Evolutionary conservation across 371 early-diverging fungal species (phyloP).

Genomic region (Actinomortierella wolfii): DNA sequence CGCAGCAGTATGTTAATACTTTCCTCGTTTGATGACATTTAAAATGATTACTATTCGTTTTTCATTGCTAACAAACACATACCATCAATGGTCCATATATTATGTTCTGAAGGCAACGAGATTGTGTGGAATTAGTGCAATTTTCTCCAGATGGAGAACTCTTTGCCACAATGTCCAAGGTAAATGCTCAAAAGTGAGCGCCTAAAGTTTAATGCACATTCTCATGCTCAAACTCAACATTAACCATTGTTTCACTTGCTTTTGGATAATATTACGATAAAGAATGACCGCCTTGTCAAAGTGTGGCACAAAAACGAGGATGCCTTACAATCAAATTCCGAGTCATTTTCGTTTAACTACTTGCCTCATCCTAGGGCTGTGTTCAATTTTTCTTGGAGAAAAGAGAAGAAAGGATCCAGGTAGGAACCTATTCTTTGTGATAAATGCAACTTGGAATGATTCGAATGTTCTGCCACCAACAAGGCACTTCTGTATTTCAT

Average conservation of each 20-base stretch:
- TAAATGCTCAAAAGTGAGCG: constrained; percentile 20
- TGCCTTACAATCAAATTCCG: background rate
- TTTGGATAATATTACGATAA: background rate
- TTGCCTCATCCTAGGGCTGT: constrained; percentile 74
- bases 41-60: no score
- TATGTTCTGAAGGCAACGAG: constrained; percentile 19
- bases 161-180: constrained; percentile 71
- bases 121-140: constrained; percentile 50
- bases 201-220: background rate
- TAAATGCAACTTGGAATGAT: no score
- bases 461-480: constrained; percentile 4
- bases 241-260: background rate
- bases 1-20: constrained; percentile 15
- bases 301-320: constrained; percentile 62
- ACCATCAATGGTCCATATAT: no score
- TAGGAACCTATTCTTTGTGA: constrained; percentile 23
- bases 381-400: constrained; percentile 72
- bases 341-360: constrained; percentile 62
- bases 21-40: background rate
- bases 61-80: no score
- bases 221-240: constrained; percentile 4
- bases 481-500: no score
- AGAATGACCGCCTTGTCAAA: constrained; percentile 74
- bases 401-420: constrained; percentile 41
- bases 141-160: constrained; percentile 72